Evolutionary conservation across 805 yeast genomes (phyloP).

Genomic region (Kuraishia capsulata): DNA sequence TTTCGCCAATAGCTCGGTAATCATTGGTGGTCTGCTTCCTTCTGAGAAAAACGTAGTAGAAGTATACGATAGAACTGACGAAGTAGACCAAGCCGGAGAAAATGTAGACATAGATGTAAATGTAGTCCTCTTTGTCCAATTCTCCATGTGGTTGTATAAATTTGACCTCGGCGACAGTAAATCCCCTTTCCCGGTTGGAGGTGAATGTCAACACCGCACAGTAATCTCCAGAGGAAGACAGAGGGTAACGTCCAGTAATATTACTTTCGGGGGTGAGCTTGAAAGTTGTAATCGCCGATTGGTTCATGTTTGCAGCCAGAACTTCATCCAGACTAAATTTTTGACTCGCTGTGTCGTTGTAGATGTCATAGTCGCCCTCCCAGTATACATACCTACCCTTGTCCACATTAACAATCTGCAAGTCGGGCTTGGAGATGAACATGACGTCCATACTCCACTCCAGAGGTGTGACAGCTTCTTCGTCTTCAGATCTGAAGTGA

Average conservation of each 20-base stretch:
- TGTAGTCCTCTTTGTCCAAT: slow-evolving; percentile 17
- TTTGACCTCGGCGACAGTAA: slow-evolving; percentile 11
- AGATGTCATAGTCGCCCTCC: too few species aligned
- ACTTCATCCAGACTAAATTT: slow-evolving; percentile 13
- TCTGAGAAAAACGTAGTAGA: slow-evolving; percentile 7
- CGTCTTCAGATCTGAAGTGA: too few species aligned
- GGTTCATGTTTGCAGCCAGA: slow-evolving; percentile 8
- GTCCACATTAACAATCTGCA: too few species aligned
- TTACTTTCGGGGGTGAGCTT: slow-evolving; percentile 4
- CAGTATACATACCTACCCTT: too few species aligned
- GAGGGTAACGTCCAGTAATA: slow-evolving; percentile 7
- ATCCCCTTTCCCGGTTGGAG: slow-evolving; percentile 6
- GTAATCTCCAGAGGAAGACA: slow-evolving; percentile 14
- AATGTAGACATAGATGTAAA: slow-evolving; percentile 13
- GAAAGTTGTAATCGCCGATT: slow-evolving; percentile 8
- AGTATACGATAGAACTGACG: slow-evolving; percentile 7
- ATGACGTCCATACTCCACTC: too few species aligned
- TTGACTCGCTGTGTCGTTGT: too few species aligned
- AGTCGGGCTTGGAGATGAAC: too few species aligned
- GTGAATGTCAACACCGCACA: slow-evolving; percentile 15
- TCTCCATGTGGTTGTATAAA: slow-evolving; percentile 24
- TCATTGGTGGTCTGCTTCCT: slow-evolving; percentile 30
- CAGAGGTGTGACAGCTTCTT: too few species aligned
- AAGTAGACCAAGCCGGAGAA: slow-evolving; percentile 13
- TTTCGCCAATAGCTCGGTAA: slow-evolving; percentile 62